Evolutionary conservation across 805 yeast species (phyloP), one percentile per base, ranked within the genome.

Genomic region (Yarrowia divulgata): DNA sequence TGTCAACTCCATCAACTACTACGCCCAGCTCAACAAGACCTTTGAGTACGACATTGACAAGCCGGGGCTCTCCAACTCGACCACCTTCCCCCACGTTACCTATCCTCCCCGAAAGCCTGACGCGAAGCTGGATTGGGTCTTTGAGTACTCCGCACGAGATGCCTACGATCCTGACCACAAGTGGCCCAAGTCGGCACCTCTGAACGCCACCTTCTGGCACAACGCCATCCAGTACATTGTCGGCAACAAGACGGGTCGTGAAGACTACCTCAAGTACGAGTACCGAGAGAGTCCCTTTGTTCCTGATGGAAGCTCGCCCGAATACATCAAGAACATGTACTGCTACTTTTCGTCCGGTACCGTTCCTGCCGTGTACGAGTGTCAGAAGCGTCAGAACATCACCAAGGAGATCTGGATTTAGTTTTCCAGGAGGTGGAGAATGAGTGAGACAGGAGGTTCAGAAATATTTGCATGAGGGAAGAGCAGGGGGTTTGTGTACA

Each of bases 201-300:
- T 88, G 74, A 88, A 87, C 73, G 91, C 87, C 19, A 83, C 88
- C 19, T 88, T 87, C 81, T 88, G 91, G 91, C 85, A 87, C 73
- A 69, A 71, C 32, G 70, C 52, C 19, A 60, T 60, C 19, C 50
- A 60, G 34, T 43, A 60, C 42, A 60, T 60, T 45, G 52, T 43
- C 39, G 14, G 14, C 34, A 45, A 60, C 42, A 76, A 79, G 52
- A 80, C 88, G 70, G 79, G 80, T 40, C 74, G 76, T 54, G 78
- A 84, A 71, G 49, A 70, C 10, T 88, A 85, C 76, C 79, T 84
- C 46, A 79, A 81, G 70, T 79, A 77, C 68, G 81, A 85, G 64
- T 83, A 81, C 75, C 83, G 91, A 76, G 78, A 78, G 70, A 83
- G 88, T 40, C 89, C 89, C n/a, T 80, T 77, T 64, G 82, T 81